Evolutionary conservation across 2,329 filamentous ascomycete species (phyloP), one percentile per base, ranked within the genome.

Genomic region (Fusarium compactum): DNA sequence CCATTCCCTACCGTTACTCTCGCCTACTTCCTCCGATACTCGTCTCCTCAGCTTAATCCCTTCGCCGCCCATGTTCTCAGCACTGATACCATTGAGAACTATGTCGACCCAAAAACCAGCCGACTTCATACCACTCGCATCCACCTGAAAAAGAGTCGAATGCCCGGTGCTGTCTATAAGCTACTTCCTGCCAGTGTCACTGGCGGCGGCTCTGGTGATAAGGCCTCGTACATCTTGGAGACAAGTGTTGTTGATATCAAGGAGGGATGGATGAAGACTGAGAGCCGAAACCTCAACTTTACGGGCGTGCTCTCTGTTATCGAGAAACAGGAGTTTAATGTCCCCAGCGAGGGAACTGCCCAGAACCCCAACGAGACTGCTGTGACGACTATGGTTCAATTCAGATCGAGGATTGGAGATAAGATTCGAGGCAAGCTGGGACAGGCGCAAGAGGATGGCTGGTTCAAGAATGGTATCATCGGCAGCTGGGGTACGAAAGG

Each of bases 21-120:
- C 80, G 93, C 93, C 82, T 96, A 94, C 86, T 96, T 95, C 82
- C 90, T 96, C 52, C 92, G 93, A 71, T 96, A 96, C 82, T 94
- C 92, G 64, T 89, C 86, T 8, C 86, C 87, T 30, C 84, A 88
- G 71, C 82, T 88, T 71, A 96, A 95, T 77, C 93, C 93, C 9
- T 95, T 95, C 83, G 91, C 90, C 71, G 90, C 88, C 69, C 93
- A 96, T 82, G 93, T 96, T 56, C 84, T 94, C 74, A 93, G 91
- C 77, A 94, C 92, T 80, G 93, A 96, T 80, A 94, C 92, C 75
- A 93, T 96, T 79, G 88, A 89, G 51, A 91, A 90, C 70, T 84
- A 87, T 79, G 88, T 93, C 80, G 92, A 95, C 80, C 86, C 90
- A 9, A 82, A 81, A n/a, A 92, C 91, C 2, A 91, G 92, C 73